A percentile compares a stretch with the other conserved stretches of the same genome.
Conservation (phyloP, 495 filamentous ascomycete genomes). For the Penicillium cosmopolitanum region DNA sequence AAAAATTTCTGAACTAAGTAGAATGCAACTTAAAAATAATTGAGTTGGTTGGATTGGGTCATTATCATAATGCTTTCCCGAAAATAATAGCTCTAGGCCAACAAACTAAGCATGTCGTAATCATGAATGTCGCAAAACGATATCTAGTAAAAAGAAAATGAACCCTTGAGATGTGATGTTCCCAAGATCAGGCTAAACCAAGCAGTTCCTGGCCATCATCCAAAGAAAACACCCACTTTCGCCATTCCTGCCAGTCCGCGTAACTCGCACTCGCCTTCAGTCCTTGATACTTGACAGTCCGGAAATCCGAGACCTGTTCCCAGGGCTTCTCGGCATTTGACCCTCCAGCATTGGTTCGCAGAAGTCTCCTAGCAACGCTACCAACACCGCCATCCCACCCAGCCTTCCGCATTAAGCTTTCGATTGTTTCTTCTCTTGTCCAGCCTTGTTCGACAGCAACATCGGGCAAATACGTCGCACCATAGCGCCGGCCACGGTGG, state of each 20-base stretch:
- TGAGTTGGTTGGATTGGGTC: background rate
- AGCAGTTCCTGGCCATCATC: conserved; percentile 38
- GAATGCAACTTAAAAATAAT: too few relatives aligned
- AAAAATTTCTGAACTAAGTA: too few relatives aligned
- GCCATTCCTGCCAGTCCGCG: conserved; percentile 75
- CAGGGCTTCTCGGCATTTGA: conserved; percentile 51
- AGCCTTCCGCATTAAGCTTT: conserved; percentile 91
- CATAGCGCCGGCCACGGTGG: conserved; percentile 62
- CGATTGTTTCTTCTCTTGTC: conserved; percentile 90
- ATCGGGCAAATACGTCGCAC: conserved; percentile 88
- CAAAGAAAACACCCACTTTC: conserved; percentile 65
- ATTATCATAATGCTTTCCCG: conserved; percentile 6
- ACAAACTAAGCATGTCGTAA: background rate
- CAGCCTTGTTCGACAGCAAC: conserved; percentile 92
- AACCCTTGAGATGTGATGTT: background rate
- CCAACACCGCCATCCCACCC: conserved; percentile 64
- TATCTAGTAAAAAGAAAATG: background rate
- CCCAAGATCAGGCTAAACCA: conserved; percentile 15
- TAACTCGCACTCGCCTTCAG: conserved; percentile 70
- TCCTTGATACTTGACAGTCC: conserved; percentile 80
- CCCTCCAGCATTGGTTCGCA: conserved; percentile 31
- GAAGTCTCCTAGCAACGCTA: conserved; percentile 54
- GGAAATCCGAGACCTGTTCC: conserved; percentile 71
- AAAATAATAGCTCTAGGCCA: background rate
- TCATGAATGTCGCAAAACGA: background rate